phyloP scores from a whole-genome alignment of 345 rosid species.

The Eucalyptus viminalis region DNA sequence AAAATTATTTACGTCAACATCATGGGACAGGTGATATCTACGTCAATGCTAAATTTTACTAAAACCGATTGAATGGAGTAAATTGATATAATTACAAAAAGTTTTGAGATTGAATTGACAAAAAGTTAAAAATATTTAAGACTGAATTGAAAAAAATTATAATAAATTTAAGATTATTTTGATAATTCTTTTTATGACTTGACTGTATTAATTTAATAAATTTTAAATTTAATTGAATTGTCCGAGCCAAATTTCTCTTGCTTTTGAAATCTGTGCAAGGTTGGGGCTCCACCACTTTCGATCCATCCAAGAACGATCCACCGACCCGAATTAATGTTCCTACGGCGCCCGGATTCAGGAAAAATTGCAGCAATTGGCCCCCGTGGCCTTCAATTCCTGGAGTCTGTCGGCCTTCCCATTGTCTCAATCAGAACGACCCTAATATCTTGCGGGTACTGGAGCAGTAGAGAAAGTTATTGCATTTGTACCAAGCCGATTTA shows the following conservation, averaged over 20 bases:
- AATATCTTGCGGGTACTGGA: neutral
- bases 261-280: neutral
- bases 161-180: too few relatives aligned
- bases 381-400: neutral
- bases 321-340: neutral
- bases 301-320: neutral
- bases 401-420: neutral
- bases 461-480: neutral
- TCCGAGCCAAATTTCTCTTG: neutral
- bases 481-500: neutral
- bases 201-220: too few relatives aligned
- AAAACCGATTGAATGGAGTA: rapidly evolving
- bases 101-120: too few relatives aligned
- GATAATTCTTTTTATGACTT: too few relatives aligned
- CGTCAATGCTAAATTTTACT: rapidly evolving
- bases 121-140: too few relatives aligned
- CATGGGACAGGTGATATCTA: rapidly evolving
- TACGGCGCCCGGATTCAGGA: neutral
- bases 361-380: neutral
- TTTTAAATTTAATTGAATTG: too few relatives aligned
- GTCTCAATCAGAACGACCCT: neutral
- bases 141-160: too few relatives aligned
- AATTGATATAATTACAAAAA: too few relatives aligned
- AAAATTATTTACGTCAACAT: too few relatives aligned
- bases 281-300: neutral